Evolutionary conservation across 257 asterid species (phyloP).

Genomic region (Gentiana dahurica): DNA sequence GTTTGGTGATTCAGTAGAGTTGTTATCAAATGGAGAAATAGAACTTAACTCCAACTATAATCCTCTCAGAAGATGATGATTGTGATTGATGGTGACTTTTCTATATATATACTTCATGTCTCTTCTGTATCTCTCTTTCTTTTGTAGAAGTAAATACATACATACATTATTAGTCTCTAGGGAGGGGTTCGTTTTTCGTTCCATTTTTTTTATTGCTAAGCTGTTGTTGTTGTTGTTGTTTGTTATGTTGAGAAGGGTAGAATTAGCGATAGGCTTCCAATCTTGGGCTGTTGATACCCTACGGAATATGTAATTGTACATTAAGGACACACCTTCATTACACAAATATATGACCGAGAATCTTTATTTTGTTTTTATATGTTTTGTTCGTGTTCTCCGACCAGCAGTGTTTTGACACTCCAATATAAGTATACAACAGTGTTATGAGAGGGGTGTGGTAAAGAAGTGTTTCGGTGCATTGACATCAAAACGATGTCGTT

Average conservation of each 20-base stretch:
- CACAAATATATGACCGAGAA: slow-evolving; percentile 4
- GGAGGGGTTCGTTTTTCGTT: slow-evolving; percentile 2
- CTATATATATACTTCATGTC: neutral
- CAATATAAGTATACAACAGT: no score
- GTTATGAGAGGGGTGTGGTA: no score
- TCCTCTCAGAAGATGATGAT: slow-evolving; percentile 30
- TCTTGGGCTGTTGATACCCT: slow-evolving; percentile 19
- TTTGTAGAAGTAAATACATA: slow-evolving; percentile 13
- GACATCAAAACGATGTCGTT: no score
- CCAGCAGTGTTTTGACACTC: no score
- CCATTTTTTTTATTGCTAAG: slow-evolving; percentile 8
- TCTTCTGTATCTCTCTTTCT: slow-evolving; percentile 4
- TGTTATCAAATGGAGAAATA: slow-evolving; percentile 27
- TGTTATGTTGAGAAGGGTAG: slow-evolving; percentile 16
- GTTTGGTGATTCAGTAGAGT: slow-evolving; percentile 22
- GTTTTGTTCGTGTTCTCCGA: no score
- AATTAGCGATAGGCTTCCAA: slow-evolving; percentile 23
- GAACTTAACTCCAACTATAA: slow-evolving; percentile 57
- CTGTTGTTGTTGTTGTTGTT: slow-evolving; percentile 15
- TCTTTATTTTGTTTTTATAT: neutral
- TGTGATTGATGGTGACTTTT: slow-evolving; percentile 15
- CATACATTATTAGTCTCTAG: slow-evolving; percentile 13
- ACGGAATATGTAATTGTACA: slow-evolving; percentile 40
- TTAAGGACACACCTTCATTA: slow-evolving; percentile 11
- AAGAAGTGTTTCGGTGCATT: no score